A percentile compares a stretch with the other conserved stretches of the same genome.
Evolutionary conservation across 164 flowering plant species (phyloP).

Genomic region (Buxus sempervirens): DNA sequence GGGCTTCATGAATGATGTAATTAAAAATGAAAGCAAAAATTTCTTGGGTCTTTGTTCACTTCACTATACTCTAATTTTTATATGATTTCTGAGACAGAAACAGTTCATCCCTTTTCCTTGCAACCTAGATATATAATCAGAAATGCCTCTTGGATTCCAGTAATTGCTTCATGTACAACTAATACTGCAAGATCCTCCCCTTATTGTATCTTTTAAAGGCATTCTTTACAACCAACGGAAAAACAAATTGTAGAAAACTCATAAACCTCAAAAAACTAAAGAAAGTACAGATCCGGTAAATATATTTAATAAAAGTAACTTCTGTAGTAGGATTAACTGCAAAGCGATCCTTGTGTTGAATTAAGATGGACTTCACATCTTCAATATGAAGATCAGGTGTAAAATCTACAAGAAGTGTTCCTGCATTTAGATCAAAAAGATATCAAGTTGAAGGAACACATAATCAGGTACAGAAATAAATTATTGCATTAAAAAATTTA

Average conservation of each 20-base stretch:
- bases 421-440: constrained; percentile 41
- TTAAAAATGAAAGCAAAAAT: too few species aligned
- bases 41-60: neutral
- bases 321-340: constrained; percentile 29
- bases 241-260: too few species aligned
- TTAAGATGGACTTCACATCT: constrained; percentile 54
- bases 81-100: neutral
- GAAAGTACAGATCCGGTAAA: neutral
- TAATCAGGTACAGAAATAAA: neutral
- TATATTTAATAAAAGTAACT: neutral
- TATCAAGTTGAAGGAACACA: constrained; percentile 15
- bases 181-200: too few species aligned
- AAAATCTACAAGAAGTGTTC: constrained; percentile 73
- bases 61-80: neutral
- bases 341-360: constrained; percentile 53
- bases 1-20: neutral
- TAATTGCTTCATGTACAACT: too few species aligned
- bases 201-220: too few species aligned
- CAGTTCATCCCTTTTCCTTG: neutral
- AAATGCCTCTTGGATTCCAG: too few species aligned
- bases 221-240: too few species aligned
- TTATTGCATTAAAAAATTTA: neutral
- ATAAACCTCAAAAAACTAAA: too few species aligned
- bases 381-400: constrained; percentile 68
- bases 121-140: too few species aligned